phyloP scores from a whole-genome alignment of 176 grass and related monocot species.

The Rhynchospora breviuscula region DNA sequence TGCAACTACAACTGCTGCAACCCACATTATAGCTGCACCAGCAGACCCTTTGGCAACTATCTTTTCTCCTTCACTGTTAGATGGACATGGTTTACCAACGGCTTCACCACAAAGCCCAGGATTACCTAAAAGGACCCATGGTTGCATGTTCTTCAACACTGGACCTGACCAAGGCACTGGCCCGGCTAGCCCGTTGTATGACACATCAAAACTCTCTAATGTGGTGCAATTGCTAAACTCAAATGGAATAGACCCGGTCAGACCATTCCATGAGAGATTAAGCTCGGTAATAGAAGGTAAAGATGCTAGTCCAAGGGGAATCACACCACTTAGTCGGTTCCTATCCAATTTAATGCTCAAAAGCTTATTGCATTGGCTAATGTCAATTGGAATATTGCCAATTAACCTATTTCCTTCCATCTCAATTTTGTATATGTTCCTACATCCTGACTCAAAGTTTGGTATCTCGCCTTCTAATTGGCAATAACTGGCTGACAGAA shows the following conservation, averaged over 20 bases:
- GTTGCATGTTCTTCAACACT: conserved; percentile 33
- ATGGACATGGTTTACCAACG: conserved; percentile 24
- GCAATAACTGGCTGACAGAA: conserved; percentile 55
- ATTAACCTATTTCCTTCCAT: conserved; percentile 51
- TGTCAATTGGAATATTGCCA: conserved; percentile 53
- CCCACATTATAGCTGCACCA: conserved; percentile 46
- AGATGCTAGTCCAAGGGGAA: conserved; percentile 46
- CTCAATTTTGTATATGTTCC: conserved; percentile 71
- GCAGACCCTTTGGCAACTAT: conserved; percentile 20
- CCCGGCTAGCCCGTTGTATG: conserved; percentile 49
- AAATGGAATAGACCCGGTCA: conserved; percentile 53
- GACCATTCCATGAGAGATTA: conserved; percentile 71
- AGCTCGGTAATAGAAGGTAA: conserved; percentile 86
- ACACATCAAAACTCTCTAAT: conserved; percentile 77
- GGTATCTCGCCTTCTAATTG: conserved; percentile 41
- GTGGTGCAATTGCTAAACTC: conserved; percentile 69
- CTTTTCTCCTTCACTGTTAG: neutral
- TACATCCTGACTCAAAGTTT: conserved; percentile 52
- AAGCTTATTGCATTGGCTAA: conserved; percentile 45
- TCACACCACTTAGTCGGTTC: conserved; percentile 54
- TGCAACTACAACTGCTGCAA: conserved; percentile 49
- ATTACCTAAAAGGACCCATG: conserved; percentile 35
- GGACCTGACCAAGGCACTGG: conserved; percentile 17
- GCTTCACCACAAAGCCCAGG: conserved; percentile 30
- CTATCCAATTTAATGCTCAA: conserved; percentile 67